These are phyloP conservation scores for Penicillium argentinense DNA, from an alignment of 495 filamentous ascomycete species.

Conservation along the genomic window DNA sequence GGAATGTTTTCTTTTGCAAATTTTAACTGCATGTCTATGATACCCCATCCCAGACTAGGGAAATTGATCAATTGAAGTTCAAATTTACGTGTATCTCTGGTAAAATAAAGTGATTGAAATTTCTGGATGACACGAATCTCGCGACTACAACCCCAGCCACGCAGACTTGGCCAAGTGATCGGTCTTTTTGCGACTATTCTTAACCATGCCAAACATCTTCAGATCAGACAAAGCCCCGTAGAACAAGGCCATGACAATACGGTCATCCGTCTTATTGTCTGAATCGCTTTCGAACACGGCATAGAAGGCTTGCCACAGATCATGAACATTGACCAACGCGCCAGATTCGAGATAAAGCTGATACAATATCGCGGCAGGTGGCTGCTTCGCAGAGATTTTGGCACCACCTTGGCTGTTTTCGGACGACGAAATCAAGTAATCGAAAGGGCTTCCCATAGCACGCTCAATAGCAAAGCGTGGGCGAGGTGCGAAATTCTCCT, in stretches of 20 bases:
- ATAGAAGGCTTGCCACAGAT: conserved; percentile 87
- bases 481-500: conserved; percentile 78
- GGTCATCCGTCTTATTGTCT: conserved; percentile 46
- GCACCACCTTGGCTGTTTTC: conserved; percentile 27
- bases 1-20: not conserved
- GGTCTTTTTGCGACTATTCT: conserved; percentile 83
- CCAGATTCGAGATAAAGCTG: conserved; percentile 91
- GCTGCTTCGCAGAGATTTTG: conserved; percentile 61
- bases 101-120: conserved; percentile 1
- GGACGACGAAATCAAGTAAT: conserved; percentile 76
- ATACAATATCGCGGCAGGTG: conserved; percentile 80
- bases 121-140: not conserved
- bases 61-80: conserved; percentile 16
- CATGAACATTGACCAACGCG: conserved; percentile 79
- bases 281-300: conserved; percentile 69
- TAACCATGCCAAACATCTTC: conserved; percentile 80
- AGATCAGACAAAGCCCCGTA: conserved; percentile 82
- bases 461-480: conserved; percentile 78
- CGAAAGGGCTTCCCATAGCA: conserved; percentile 74
- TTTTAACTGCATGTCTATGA: conserved; percentile 21
- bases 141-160: conserved; percentile 62
- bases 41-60: conserved; percentile 19
- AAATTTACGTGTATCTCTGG: conserved; percentile 14
- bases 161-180: conserved; percentile 85
- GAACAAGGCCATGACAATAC: conserved; percentile 67